Percentiles rank a stretch among this genome's conserved stretches.
Conservation (phyloP, 768 basidiomycete genomes). For the Agrocybe praecox region DNA sequence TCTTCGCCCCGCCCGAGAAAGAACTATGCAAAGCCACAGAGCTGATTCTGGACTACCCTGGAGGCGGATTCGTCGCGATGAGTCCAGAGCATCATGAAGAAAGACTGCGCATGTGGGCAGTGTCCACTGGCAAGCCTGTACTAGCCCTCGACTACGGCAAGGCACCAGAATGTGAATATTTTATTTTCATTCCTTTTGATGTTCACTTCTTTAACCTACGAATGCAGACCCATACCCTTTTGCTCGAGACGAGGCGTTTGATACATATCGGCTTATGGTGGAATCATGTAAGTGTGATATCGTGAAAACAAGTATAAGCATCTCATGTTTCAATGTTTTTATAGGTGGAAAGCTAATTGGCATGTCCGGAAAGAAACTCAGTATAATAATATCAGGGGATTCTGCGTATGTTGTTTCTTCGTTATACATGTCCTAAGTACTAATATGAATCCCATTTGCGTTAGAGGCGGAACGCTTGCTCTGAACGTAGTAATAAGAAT, state of each 20-base stretch:
- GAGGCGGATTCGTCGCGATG: slow-evolving; percentile 98
- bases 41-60: slow-evolving; percentile 90
- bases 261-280: slow-evolving; percentile 80
- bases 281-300: slow-evolving; percentile 54
- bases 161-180: slow-evolving; percentile 83
- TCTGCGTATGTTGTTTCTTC: slow-evolving; percentile 77
- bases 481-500: slow-evolving; percentile 85
- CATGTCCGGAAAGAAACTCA: slow-evolving; percentile 82
- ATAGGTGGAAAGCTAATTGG: slow-evolving; percentile 77
- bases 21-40: slow-evolving; percentile 72
- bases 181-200: slow-evolving; percentile 3
- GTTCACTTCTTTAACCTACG: background rate
- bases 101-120: slow-evolving; percentile 84
- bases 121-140: slow-evolving; percentile 75
- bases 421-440: background rate
- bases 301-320: background rate
- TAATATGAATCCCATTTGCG: background rate
- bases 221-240: slow-evolving; percentile 91
- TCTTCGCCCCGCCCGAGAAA: slow-evolving; percentile 70
- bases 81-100: slow-evolving; percentile 96
- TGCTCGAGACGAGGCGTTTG: slow-evolving; percentile 94
- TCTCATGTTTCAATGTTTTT: slow-evolving; percentile 2
- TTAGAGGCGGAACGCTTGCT: slow-evolving; percentile 86
- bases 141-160: slow-evolving; percentile 94
- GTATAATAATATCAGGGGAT: slow-evolving; percentile 85